These are phyloP conservation scores for Cutaneotrichosporon mucoides DNA, from an alignment of 1,284 basidiomycete species.

Conservation along the genomic window DNA sequence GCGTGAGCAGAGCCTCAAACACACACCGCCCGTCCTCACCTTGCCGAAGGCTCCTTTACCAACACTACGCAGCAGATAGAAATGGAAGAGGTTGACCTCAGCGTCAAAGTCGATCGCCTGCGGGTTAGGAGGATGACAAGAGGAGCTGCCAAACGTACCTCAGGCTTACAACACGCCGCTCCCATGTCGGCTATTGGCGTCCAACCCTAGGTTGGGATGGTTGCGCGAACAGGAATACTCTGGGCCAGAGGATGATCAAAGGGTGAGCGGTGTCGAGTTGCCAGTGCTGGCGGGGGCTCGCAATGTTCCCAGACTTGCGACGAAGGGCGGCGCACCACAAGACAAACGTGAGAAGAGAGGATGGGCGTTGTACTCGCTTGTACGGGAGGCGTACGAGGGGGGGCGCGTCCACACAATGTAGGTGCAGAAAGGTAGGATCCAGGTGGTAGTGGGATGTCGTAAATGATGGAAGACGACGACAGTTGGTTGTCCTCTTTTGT, in stretches of 20 bases:
- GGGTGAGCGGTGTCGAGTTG: too few relatives aligned
- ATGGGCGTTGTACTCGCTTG: too few relatives aligned
- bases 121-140: background rate
- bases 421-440: background rate
- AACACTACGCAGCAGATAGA: constrained; percentile 85
- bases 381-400: too few relatives aligned
- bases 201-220: background rate
- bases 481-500: background rate
- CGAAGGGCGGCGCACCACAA: too few relatives aligned
- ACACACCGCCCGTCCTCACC: constrained; percentile 23
- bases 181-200: constrained; percentile 46
- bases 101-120: constrained; percentile 98
- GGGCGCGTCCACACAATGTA: background rate
- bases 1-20: background rate
- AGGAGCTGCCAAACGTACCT: constrained; percentile 41
- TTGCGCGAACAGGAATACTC: background rate
- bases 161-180: constrained; percentile 54
- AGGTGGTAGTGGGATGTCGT: background rate
- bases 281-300: too few relatives aligned
- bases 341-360: too few relatives aligned
- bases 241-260: too few relatives aligned
- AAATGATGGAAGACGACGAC: background rate
- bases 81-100: constrained; percentile 95
- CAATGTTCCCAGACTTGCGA: too few relatives aligned
- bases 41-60: constrained; percentile 99